phyloP scores from a whole-genome alignment of 2,329 filamentous ascomycete genomes.

The Aspergillus jensenii region DNA sequence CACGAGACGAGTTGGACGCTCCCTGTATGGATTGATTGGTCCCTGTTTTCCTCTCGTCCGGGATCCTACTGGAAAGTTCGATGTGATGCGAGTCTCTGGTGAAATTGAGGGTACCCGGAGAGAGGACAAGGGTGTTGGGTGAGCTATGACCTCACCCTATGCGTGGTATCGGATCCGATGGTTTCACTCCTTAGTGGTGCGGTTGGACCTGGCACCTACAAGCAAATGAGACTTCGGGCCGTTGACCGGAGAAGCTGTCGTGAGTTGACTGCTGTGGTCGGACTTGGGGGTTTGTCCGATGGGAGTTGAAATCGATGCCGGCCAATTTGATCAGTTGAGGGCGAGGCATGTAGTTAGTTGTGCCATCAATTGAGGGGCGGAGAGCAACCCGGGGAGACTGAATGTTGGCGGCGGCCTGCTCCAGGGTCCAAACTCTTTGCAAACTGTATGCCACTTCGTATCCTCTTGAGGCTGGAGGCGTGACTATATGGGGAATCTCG shows the following conservation, averaged over 20 bases:
- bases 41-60: constrained; percentile 1
- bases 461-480: too few species aligned
- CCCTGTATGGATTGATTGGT: not conserved
- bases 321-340: not conserved
- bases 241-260: not conserved
- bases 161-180: not conserved
- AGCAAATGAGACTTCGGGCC: not conserved
- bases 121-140: not conserved
- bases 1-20: not conserved
- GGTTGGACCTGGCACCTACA: not conserved
- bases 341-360: not conserved
- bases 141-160: not conserved
- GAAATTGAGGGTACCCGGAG: not conserved
- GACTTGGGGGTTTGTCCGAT: not conserved
- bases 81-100: not conserved
- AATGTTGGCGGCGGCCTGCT: not conserved
- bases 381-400: not conserved
- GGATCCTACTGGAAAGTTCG: too few species aligned
- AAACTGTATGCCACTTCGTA: not conserved
- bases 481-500: not conserved
- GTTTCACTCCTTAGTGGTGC: not conserved
- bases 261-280: not conserved
- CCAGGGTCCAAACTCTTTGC: not conserved
- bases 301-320: not conserved
- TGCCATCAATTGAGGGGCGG: not conserved